Conservation (phyloP, 176 grass and related monocot genomes). For the Tillandsia fasciculata region DNA sequence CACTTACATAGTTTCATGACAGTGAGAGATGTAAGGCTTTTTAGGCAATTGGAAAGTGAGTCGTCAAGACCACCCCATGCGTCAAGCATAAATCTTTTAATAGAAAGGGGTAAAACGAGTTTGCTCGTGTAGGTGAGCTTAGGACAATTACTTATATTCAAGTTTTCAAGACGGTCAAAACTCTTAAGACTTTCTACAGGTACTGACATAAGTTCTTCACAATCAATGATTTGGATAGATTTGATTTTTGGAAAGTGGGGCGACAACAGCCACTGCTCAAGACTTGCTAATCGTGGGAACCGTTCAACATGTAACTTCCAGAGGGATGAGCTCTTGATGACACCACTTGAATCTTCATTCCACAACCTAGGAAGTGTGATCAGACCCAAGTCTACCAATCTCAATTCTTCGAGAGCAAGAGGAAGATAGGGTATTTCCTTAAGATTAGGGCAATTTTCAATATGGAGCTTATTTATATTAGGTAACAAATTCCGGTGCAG, state of each 20-base stretch:
- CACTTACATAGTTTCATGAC: too few relatives aligned
- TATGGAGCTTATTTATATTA: neutral
- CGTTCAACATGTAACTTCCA: neutral
- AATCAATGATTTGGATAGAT: neutral
- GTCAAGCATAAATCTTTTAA: slow-evolving; percentile 11
- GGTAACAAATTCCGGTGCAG: neutral
- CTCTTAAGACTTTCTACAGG: neutral
- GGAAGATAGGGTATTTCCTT: neutral
- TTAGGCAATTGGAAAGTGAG: neutral
- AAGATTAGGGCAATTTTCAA: neutral
- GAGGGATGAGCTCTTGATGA: slow-evolving; percentile 1
- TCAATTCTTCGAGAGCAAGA: neutral
- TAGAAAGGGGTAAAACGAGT: slow-evolving; percentile 19
- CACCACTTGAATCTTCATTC: neutral
- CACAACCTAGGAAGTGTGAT: neutral
- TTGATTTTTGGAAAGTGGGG: neutral
- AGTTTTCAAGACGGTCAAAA: slow-evolving; percentile 6
- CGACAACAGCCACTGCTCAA: neutral
- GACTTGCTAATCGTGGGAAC: neutral
- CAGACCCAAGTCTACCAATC: neutral
- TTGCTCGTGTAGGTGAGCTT: neutral
- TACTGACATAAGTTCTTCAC: neutral
- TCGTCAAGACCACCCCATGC: slow-evolving; percentile 5
- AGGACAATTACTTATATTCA: slow-evolving; percentile 12
- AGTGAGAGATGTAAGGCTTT: too few relatives aligned